These are phyloP conservation scores for Colletotrichum siamense DNA, from an alignment of 2,329 filamentous ascomycete genomes.

Conservation along the genomic window DNA sequence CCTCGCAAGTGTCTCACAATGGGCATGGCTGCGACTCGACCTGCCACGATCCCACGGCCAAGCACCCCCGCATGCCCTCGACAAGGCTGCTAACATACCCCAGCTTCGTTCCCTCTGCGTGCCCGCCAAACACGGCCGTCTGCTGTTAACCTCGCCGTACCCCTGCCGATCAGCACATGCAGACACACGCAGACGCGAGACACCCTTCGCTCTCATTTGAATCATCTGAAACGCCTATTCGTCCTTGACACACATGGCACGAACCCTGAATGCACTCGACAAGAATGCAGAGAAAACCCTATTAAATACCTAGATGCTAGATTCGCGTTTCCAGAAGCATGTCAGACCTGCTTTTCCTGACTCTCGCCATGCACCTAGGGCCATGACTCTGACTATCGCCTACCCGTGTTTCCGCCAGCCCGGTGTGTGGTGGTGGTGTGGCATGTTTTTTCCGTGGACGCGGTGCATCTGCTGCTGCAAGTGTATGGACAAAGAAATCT, in stretches of 20 bases:
- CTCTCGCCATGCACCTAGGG: background rate
- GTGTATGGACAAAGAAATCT: background rate
- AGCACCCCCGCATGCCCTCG: background rate
- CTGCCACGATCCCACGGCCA: background rate
- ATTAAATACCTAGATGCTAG: slow-evolving; percentile 11
- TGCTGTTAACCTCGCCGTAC: background rate
- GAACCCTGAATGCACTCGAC: background rate
- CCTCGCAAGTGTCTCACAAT: slow-evolving; percentile 12
- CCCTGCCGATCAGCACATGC: background rate
- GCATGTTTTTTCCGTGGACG: background rate
- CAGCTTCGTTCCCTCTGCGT: background rate
- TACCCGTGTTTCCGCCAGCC: background rate
- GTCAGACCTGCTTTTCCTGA: background rate
- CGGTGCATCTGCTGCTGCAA: background rate
- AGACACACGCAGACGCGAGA: background rate
- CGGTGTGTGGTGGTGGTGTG: background rate
- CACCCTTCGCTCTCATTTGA: background rate
- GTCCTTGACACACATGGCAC: slow-evolving; percentile 11
- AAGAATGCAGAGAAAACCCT: background rate
- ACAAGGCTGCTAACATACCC: background rate
- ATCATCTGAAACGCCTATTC: slow-evolving; percentile 11
- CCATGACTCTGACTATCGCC: background rate
- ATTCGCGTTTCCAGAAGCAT: slow-evolving; percentile 1
- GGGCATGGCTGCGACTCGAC: slow-evolving; percentile 1
- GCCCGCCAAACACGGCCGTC: too few species aligned